Evolutionary conservation across 805 yeast species (phyloP).

Genomic region (Barnettozyma siamensis): DNA sequence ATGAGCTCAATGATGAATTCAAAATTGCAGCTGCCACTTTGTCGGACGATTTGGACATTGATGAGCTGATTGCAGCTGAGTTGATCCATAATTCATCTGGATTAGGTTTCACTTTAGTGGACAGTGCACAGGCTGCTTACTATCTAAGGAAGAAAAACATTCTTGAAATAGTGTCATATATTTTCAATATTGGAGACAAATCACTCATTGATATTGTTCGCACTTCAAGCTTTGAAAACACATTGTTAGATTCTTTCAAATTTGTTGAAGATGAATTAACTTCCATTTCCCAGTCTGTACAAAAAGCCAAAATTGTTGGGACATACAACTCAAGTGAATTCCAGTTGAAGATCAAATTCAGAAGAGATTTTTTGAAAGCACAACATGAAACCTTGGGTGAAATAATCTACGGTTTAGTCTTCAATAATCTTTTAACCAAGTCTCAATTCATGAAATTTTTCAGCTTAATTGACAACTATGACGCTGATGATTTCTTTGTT

Average conservation of each 20-base stretch:
- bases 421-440: conserved; percentile 30
- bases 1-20: conserved; percentile 60
- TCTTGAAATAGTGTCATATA: conserved; percentile 54
- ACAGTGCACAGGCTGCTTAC: conserved; percentile 62
- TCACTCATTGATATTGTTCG: conserved; percentile 20
- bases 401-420: conserved; percentile 48
- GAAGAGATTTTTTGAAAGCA: conserved; percentile 55
- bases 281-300: conserved; percentile 46
- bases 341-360: conserved; percentile 44
- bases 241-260: conserved; percentile 49
- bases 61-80: conserved; percentile 74
- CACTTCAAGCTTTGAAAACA: conserved; percentile 29
- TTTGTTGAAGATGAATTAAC: conserved; percentile 51
- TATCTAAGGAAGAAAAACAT: conserved; percentile 67
- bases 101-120: conserved; percentile 43
- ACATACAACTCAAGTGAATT: conserved; percentile 38
- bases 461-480: conserved; percentile 40
- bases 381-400: conserved; percentile 73
- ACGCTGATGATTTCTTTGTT: conserved; percentile 57
- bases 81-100: conserved; percentile 45
- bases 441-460: conserved; percentile 36
- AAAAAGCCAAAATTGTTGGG: conserved; percentile 50
- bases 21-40: conserved; percentile 50
- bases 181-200: conserved; percentile 27
- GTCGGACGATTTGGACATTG: conserved; percentile 64